Evolutionary conservation across 371 early-diverging fungal species (phyloP).

Genomic region (Capillidium rhysosporum): DNA sequence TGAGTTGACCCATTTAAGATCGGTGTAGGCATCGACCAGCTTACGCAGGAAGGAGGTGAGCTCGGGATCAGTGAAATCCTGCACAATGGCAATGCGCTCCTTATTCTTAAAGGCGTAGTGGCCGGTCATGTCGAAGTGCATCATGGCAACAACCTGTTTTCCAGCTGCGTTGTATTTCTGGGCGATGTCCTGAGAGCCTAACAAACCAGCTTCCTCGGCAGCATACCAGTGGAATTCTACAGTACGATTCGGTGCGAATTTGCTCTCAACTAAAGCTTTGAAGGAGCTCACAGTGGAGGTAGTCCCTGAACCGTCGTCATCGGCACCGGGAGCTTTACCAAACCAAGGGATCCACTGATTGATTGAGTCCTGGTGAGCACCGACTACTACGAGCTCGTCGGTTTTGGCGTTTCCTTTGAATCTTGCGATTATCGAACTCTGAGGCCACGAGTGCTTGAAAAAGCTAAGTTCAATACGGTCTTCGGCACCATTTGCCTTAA

Average conservation of each 20-base stretch:
- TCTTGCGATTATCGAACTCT: conserved; percentile 39
- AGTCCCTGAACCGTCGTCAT: conserved; percentile 83
- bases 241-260: conserved; percentile 53
- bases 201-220: conserved; percentile 73
- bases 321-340: conserved; percentile 63
- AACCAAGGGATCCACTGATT: conserved; percentile 65
- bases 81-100: conserved; percentile 58
- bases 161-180: conserved; percentile 32
- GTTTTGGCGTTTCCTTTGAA: conserved; percentile 33
- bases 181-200: conserved; percentile 77
- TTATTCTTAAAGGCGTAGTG: conserved; percentile 34
- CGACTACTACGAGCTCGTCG: conserved; percentile 54
- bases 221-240: conserved; percentile 95
- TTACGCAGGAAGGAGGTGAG: conserved; percentile 29
- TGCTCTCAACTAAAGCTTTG: conserved; percentile 35
- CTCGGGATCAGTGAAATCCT: conserved; percentile 58
- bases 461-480: conserved; percentile 39
- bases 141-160: conserved; percentile 47
- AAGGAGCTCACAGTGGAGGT: conserved; percentile 74
- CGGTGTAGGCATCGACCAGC: conserved; percentile 7
- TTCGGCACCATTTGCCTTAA: conserved; percentile 14
- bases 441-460: conserved; percentile 52
- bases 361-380: conserved; percentile 83
- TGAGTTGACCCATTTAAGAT: conserved; percentile 4
- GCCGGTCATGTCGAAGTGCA: conserved; percentile 72